Evolutionary conservation across 2,329 filamentous ascomycete genomes (phyloP).

Genomic region (Aureobasidium mangrovei): DNA sequence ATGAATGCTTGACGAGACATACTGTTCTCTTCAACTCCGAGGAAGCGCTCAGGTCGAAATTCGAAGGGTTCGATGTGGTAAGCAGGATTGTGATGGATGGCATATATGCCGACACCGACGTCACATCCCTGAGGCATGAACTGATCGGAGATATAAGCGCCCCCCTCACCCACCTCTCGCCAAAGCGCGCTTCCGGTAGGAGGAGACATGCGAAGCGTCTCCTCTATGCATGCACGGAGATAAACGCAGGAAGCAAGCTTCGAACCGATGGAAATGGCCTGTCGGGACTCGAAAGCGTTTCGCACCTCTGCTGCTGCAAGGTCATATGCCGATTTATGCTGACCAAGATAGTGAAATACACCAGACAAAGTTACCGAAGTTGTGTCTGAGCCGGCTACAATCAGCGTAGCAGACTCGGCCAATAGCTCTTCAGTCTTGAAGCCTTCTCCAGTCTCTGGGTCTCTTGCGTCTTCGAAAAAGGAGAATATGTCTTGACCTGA

Average conservation of each 20-base stretch:
- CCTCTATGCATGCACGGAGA: neutral
- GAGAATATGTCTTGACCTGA: neutral
- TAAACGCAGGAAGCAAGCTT: neutral
- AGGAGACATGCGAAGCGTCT: neutral
- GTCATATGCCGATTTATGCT: neutral
- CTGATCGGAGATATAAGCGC: neutral
- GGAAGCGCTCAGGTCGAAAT: neutral
- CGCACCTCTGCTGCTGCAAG: neutral
- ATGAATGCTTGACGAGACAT: neutral
- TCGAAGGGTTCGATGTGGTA: neutral
- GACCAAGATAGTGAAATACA: neutral
- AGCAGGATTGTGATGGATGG: neutral
- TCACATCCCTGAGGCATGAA: neutral
- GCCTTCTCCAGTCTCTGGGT: neutral
- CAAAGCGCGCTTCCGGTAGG: neutral
- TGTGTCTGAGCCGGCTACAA: neutral
- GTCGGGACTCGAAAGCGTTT: neutral
- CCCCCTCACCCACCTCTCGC: neutral
- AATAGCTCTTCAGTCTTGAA: neutral
- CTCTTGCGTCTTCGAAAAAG: neutral
- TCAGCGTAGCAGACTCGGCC: neutral
- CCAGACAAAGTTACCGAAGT: neutral
- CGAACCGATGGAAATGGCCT: neutral
- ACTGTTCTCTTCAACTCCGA: neutral
- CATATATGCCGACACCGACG: neutral